Conservation (phyloP, 352 stramenopile species). For the Pythium insidiosum region DNA sequence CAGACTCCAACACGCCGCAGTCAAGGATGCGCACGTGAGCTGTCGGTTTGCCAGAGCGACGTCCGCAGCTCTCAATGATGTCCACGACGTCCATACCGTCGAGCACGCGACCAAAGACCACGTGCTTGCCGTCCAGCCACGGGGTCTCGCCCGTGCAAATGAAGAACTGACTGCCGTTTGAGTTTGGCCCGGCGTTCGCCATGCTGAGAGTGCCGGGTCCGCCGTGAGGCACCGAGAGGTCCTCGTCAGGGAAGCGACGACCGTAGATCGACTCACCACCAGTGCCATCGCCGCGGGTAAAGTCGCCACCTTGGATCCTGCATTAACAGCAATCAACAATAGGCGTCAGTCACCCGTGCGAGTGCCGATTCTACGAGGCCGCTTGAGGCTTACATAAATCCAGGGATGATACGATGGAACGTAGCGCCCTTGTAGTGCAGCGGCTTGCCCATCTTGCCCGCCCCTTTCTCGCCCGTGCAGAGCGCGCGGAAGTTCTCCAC, state of each 20-base stretch:
- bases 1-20: slow-evolving; percentile 37
- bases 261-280: slow-evolving; percentile 95
- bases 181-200: slow-evolving; percentile 84
- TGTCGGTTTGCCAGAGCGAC: slow-evolving; percentile 81
- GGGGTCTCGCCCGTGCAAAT: slow-evolving; percentile 93
- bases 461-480: slow-evolving; percentile 66
- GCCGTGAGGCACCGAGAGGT: slow-evolving; percentile 61
- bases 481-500: slow-evolving; percentile 75
- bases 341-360: too few species aligned
- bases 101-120: slow-evolving; percentile 91
- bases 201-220: slow-evolving; percentile 80
- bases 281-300: slow-evolving; percentile 89
- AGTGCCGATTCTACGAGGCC: too few species aligned
- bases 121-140: slow-evolving; percentile 96
- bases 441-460: slow-evolving; percentile 85
- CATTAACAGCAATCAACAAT: too few species aligned
- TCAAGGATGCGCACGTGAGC: slow-evolving; percentile 90
- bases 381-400: slow-evolving; percentile 91
- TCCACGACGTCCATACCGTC: slow-evolving; percentile 92
- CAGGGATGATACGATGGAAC: slow-evolving; percentile 97
- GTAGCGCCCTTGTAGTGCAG: slow-evolving; percentile 92
- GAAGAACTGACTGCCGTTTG: slow-evolving; percentile 96
- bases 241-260: slow-evolving; percentile 89
- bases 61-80: slow-evolving; percentile 70
- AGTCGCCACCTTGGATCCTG: slow-evolving; percentile 92